Evolutionary conservation across 768 basidiomycete genomes (phyloP), one percentile per base, ranked within the genome.

Genomic region (Pholiota molesta): DNA sequence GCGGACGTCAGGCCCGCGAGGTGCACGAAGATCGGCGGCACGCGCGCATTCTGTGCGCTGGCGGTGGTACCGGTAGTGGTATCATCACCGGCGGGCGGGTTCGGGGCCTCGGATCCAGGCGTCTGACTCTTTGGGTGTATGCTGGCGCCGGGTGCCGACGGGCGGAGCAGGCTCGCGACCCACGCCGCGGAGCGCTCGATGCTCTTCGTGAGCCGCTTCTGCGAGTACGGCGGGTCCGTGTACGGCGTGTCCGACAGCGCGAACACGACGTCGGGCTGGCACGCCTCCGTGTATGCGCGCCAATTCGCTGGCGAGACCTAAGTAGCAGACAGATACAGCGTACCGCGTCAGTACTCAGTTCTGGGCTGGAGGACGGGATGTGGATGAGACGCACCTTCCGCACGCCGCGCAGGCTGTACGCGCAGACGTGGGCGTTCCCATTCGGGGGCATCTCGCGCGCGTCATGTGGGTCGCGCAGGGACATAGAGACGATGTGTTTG

Each of bases 131-230:
- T 26, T 26, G 26, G 26, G 23, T 67, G 62, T 2, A n/a, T n/a
- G n/a, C n/a, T n/a, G n/a, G n/a, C n/a, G n/a, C n/a, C n/a, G n/a
- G n/a, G n/a, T n/a, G n/a, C n/a, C n/a, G n/a, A n/a, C 73, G 74
- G 57, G 14, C 75, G 74, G 2, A 93, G 78, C 1, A 91, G 62
- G 35, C 81, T 76, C 0, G 79, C 73, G 0, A 94, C 73, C 93
- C 93, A 95, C 0, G 80, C 73, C 0, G 77, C 69, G 2, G 86
- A 87, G 28, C 92, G 81, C 47, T 92, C 89, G 56, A 93, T 81
- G 68, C 88, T 88, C 70, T 93, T 94, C 28, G 83, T 87, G 5
- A 88, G 73, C 2, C 93, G 85, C 65, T 91, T 94, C 69, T 95
- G 93, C 3, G 92, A 93, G 62, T 86, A 82, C 0, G 89, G 85